Evolutionary conservation across 192 early-diverging fungal genomes (phyloP), one percentile per base, ranked within the genome.

Genomic region (Diversispora epigaea): DNA sequence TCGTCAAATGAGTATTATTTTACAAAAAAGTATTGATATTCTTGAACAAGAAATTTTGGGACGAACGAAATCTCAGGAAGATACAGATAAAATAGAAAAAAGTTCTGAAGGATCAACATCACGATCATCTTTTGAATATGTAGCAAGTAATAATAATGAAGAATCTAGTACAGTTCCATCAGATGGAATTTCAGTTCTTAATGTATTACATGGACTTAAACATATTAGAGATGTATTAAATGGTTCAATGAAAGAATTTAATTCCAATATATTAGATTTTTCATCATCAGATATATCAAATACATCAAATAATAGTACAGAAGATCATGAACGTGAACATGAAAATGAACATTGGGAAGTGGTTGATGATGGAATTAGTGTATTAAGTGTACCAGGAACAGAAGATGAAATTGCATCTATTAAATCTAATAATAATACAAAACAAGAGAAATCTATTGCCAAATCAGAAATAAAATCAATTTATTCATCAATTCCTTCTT

Each of bases 211-310:
- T 22, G 83, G 84, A 2, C 69, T 88, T n/a, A 86, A 86, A 47
- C 86, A 88, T 63, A 78, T 86, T 1, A 80, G 84, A 9, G 87
- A 88, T 78, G 79, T 86, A 9, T 56, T 88, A 10, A 40, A 80
- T 9, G 85, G 84, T 12, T 77, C 80, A 40, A 68, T 80, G n/a
- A 75, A 71, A 61, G 80, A 85, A 21, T 77, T 87, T 40, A 81
- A 87, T 50, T 79, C 77, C 7, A 47, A 76, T 8, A 75, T 83
- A 9, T 76, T 80, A 4, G 79, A 79, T 50, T 17, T 17, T n/a
- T n/a, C n/a, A 32, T 32, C 25, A 32, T 32, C 25, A 1, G 2
- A 32, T 32, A 32, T 2, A 32, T 32, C 25, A 32, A 32, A 32
- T 32, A 32, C 25, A 21, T 32, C 39, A 40, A 49, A 49, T 22